Evolutionary conservation across 768 basidiomycete genomes (phyloP), one percentile per base, ranked within the genome.

Genomic region (Megacollybia marginata): DNA sequence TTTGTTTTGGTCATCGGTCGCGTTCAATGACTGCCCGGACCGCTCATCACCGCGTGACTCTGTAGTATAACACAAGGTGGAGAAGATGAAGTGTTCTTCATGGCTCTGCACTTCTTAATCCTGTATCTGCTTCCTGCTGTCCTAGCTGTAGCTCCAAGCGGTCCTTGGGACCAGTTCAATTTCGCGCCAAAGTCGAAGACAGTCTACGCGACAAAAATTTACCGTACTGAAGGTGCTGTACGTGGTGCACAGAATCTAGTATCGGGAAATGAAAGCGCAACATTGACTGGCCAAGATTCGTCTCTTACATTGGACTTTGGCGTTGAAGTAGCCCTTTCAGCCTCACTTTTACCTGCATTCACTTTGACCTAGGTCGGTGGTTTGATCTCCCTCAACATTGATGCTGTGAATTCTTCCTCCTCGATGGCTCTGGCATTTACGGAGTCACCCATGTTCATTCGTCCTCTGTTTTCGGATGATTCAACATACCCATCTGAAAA

Each of bases 281-380:
- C 70, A 1, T 52, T 80, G 15, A 44, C 51, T 6, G 68, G 65
- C 1, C 64, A 65, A 43, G 70, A 69, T 9, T 69, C 74, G 0
- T 80, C 71, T 70, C 49, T 81, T 13, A 69, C 77, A 1, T 62
- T 80, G 46, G 79, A 82, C 58, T 82, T 75, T 54, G 79, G 80
- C 0, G 53, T 69, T 15, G 79, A 81, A 65, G 78, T 77, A 23
- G 33, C 67, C 55, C 9, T 8, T 12, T 35, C 19, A 15, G 1
- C 10, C 2, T 20, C 12, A n/a, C 2, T 35, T 11, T 44, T n/a
- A 50, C 49, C 38, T 38, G 20, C 16, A 35, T 32, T 43, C 23
- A 15, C 38, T 35, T 6, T 38, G 35, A 28, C n/a, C 8, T 53
- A 80, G 78, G 73, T 79, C 43, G 79, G 78, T 1, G 79, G 78